Evolutionary conservation across 2,329 filamentous ascomycete genomes (phyloP), one percentile per base, ranked within the genome.

Genomic region (Alternaria longipes): DNA sequence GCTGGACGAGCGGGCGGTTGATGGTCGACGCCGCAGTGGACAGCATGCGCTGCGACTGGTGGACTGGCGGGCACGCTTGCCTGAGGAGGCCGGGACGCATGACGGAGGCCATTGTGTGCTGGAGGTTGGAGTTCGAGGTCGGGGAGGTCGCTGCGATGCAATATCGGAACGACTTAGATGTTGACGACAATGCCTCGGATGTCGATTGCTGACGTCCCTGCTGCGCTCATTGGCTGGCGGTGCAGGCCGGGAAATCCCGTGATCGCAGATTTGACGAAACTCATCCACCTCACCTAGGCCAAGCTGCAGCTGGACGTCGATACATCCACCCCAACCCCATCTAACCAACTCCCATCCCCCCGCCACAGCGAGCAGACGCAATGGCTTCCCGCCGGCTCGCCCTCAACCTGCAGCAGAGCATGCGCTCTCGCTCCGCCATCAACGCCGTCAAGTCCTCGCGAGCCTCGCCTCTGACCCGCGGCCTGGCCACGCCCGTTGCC

Each of bases 321-420:
- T 63, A 50, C 46, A 50, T 38, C 46, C 72, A 67, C 65, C 65
- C 67, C 64, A 67, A 66, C 67, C 62, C 72, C 69, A 74, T 69
- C 72, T 12, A 41, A 12, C 16, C 18, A 20, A 41, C 18, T 70
- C 70, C 67, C 66, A 64, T 68, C 64, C 59, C 55, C 62, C 66
- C 60, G 60, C 55, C 58, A 71, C 62, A 59, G 68, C 71, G 68
- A 75, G 69, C 72, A 67, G 63, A 70, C 69, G 77, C 81, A 81
- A 97, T 98, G 94, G 94, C 94, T 86, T 97, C 94, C 84, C 89
- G 94, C 89, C 92, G 93, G 90, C 89, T 98, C 85, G 94, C 94
- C 86, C 88, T 96, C 84, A 97, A 94, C 86, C 89, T 98, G 79
- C 89, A 93, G 83, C 90, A 92, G 85, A 91, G 91, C 84, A 86